Evolutionary conservation across 2,329 filamentous ascomycete genomes (phyloP).

Genomic region (Xylaria sp.): DNA sequence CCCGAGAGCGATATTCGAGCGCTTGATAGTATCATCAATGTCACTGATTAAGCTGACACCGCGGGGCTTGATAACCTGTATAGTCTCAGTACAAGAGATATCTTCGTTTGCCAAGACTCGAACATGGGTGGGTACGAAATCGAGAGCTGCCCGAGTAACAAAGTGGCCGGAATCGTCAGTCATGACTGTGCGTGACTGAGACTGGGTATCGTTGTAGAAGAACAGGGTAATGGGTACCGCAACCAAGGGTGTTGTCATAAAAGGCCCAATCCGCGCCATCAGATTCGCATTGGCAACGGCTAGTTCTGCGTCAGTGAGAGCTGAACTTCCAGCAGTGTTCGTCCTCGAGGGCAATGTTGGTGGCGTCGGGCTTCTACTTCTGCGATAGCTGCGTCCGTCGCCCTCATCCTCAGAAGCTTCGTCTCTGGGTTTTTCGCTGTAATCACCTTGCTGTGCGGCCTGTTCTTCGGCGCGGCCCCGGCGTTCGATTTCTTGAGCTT

Average conservation of each 20-base stretch:
- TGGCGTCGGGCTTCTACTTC: constrained; percentile 34
- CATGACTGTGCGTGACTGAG: constrained; percentile 80
- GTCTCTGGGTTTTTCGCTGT: constrained; percentile 68
- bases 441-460: constrained; percentile 72
- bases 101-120: constrained; percentile 85
- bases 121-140: constrained; percentile 90
- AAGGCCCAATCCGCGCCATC: constrained; percentile 85
- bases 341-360: constrained; percentile 49
- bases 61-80: constrained; percentile 75
- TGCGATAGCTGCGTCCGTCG: constrained; percentile 34
- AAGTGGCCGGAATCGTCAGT: constrained; percentile 95
- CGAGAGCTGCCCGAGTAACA: constrained; percentile 75
- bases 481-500: constrained; percentile 78
- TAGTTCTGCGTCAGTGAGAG: constrained; percentile 79
- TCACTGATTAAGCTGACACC: constrained; percentile 96
- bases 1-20: constrained; percentile 86
- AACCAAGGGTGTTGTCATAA: constrained; percentile 82
- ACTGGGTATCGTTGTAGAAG: constrained; percentile 87
- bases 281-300: constrained; percentile 82
- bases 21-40: constrained; percentile 97
- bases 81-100: constrained; percentile 78
- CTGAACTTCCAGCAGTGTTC: constrained; percentile 45
- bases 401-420: constrained; percentile 50
- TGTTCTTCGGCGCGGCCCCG: constrained; percentile 74
- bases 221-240: constrained; percentile 85